Evolutionary conservation across 768 basidiomycete genomes (phyloP).

Genomic region (Filobasidium floriforme): DNA sequence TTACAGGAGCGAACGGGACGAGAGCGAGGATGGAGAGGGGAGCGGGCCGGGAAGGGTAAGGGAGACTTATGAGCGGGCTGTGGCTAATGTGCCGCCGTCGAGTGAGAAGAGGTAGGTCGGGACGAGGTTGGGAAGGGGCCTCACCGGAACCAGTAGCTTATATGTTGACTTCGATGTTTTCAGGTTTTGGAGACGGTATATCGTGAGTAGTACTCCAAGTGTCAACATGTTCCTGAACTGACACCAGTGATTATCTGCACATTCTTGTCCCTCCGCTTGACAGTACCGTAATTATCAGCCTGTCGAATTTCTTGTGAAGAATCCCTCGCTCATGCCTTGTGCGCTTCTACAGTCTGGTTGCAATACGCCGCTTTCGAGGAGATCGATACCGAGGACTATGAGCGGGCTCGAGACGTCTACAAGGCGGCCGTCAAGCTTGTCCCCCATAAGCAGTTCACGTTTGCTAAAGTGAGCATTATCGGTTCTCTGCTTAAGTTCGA

Average conservation of each 20-base stretch:
- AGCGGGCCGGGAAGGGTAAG: conserved; percentile 58
- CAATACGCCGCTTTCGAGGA: conserved; percentile 97
- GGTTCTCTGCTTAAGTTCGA: too few species aligned
- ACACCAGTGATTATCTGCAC: too few species aligned
- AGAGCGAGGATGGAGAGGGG: conserved; percentile 56
- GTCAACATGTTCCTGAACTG: background rate
- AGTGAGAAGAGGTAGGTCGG: conserved; percentile 71
- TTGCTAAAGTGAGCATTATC: conserved; percentile 60
- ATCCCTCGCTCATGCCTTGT: background rate
- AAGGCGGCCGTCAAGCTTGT: conserved; percentile 79
- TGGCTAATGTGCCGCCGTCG: conserved; percentile 90
- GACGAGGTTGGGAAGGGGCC: too few species aligned
- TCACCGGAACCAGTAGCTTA: background rate
- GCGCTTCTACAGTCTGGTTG: conserved; percentile 57
- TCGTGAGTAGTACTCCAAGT: conserved; percentile 39
- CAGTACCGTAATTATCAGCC: conserved; percentile 5
- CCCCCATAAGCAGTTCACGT: conserved; percentile 94
- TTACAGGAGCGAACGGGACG: conserved; percentile 61
- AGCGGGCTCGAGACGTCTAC: conserved; percentile 81
- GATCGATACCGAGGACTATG: conserved; percentile 85
- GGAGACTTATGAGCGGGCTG: conserved; percentile 91
- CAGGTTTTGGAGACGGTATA: conserved; percentile 48
- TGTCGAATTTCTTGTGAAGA: too few species aligned
- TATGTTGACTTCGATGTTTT: conserved; percentile 7
- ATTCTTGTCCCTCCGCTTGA: background rate